Conservation (phyloP, 2,329 filamentous ascomycete genomes). For the Nemania abortiva region DNA sequence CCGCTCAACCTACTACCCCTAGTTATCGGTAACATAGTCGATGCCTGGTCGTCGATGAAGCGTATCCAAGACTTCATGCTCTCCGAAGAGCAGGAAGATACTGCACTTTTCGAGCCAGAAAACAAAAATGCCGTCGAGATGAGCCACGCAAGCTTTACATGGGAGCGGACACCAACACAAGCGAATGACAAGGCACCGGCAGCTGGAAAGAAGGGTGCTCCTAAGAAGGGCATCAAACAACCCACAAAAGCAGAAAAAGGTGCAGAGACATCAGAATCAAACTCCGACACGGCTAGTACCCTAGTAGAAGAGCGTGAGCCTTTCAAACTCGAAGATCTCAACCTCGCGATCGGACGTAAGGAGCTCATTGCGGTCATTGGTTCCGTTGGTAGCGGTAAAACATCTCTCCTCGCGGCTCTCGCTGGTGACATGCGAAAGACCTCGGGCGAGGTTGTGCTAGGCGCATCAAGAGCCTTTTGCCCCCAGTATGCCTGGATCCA, state of each 20-base stretch:
- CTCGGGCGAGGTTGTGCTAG: conserved; percentile 77
- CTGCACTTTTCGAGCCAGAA: conserved; percentile 67
- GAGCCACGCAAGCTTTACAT: conserved; percentile 82
- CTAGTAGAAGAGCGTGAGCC: conserved; percentile 71
- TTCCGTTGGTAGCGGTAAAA: conserved; percentile 90
- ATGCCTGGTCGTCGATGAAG: conserved; percentile 85
- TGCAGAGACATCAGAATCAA: conserved; percentile 55
- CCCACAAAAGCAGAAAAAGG: conserved; percentile 45
- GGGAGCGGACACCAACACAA: conserved; percentile 77
- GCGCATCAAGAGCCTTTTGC: conserved; percentile 87
- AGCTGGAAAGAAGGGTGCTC: conserved; percentile 63
- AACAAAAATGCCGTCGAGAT: conserved; percentile 78
- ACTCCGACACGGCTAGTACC: conserved; percentile 67
- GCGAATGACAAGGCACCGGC: conserved; percentile 62
- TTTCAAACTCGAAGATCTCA: conserved; percentile 77
- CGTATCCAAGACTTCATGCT: conserved; percentile 90
- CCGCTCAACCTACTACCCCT: conserved; percentile 90
- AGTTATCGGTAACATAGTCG: conserved; percentile 88
- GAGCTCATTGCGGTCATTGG: conserved; percentile 90
- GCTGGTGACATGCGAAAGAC: conserved; percentile 95
- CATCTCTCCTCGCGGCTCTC: conserved; percentile 85
- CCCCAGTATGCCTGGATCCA: conserved; percentile 99
- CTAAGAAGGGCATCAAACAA: conserved; percentile 54
- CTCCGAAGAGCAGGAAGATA: conserved; percentile 85
- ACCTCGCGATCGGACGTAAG: conserved; percentile 76